Evolutionary conservation across 345 rosid species (phyloP).

Genomic region (Capsella bursapastoris): DNA sequence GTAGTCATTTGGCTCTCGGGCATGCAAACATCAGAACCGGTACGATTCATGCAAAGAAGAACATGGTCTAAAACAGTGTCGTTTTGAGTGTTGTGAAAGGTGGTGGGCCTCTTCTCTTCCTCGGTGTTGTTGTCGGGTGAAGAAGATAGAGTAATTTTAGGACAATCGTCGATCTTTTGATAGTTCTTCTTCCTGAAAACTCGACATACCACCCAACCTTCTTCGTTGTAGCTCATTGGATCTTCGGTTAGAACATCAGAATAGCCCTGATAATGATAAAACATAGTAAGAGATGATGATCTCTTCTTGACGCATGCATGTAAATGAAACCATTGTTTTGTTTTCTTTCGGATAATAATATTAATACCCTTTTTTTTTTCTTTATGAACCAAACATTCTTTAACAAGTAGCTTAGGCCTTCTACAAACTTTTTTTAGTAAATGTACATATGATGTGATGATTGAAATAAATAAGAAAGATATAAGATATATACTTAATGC

Average conservation of each 20-base stretch:
- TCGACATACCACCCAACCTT: constrained; percentile 98
- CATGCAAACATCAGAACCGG: constrained; percentile 48
- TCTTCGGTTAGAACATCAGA: constrained; percentile 51
- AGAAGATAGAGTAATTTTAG: constrained; percentile 56
- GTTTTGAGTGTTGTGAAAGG: constrained; percentile 42
- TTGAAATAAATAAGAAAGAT: too few relatives aligned
- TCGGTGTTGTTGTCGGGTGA: constrained; percentile 46
- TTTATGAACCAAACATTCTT: too few relatives aligned
- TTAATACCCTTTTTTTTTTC: too few relatives aligned
- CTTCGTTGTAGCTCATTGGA: constrained; percentile 54
- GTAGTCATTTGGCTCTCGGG: constrained; percentile 53
- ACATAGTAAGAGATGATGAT: background rate
- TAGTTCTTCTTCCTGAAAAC: constrained; percentile 91
- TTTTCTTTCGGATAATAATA: background rate
- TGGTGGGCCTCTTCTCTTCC: constrained; percentile 47
- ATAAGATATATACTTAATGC: too few relatives aligned
- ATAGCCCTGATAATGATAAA: constrained; percentile 28
- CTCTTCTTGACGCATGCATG: background rate
- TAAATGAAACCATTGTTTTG: background rate
- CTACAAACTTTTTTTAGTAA: background rate
- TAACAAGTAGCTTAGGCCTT: background rate
- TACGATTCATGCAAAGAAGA: constrained; percentile 70
- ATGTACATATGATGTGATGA: background rate
- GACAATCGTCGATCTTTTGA: constrained; percentile 80
- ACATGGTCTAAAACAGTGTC: constrained; percentile 68